Evolutionary conservation across 768 basidiomycete genomes (phyloP).

Genomic region (Termitomyces sp.): DNA sequence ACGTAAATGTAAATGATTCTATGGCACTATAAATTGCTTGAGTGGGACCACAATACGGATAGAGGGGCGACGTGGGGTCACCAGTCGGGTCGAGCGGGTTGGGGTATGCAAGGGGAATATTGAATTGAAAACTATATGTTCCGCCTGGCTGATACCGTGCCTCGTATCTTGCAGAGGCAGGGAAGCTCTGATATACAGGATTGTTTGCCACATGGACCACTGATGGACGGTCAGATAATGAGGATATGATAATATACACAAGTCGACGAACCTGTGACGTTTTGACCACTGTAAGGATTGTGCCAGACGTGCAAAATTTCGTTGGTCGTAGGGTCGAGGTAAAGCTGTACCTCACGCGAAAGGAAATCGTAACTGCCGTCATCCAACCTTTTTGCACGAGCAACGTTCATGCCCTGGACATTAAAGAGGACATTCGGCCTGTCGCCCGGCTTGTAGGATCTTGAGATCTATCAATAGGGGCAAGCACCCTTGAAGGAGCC

Average conservation of each 20-base stretch:
- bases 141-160: constrained; percentile 12
- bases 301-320: constrained; percentile 15
- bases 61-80: constrained; percentile 10
- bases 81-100: constrained; percentile 15
- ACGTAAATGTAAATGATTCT: constrained; percentile 17
- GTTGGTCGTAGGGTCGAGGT: constrained; percentile 15
- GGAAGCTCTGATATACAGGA: constrained; percentile 15
- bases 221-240: not conserved
- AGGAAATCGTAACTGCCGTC: constrained; percentile 15
- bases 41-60: constrained; percentile 10
- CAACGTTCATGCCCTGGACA: constrained; percentile 15
- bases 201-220: constrained; percentile 18
- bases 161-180: constrained; percentile 1
- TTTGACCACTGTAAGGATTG: constrained; percentile 13
- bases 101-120: constrained; percentile 15
- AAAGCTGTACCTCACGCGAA: constrained; percentile 14
- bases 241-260: not conserved
- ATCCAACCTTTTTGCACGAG: constrained; percentile 11
- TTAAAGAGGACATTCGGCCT: constrained; percentile 15
- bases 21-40: constrained; percentile 14
- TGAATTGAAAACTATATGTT: constrained; percentile 9
- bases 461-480: not conserved
- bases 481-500: not conserved
- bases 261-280: constrained; percentile 11
- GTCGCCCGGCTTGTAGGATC: constrained; percentile 15